These are phyloP conservation scores for Penicillium verhagenii DNA, from an alignment of 495 filamentous ascomycete species.

Conservation along the genomic window DNA sequence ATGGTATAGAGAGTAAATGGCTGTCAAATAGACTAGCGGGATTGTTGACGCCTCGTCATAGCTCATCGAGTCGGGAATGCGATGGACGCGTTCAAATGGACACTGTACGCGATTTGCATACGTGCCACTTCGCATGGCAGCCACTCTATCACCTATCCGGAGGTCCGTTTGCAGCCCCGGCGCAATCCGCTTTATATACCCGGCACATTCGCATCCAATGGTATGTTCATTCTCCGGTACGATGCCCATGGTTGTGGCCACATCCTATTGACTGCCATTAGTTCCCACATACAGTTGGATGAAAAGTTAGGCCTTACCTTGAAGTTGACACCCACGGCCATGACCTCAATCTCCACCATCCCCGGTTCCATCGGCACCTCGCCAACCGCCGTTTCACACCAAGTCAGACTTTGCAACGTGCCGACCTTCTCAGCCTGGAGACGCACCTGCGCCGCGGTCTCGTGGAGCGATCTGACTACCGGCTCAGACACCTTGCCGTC, in stretches of 20 bases:
- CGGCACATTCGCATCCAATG: neutral
- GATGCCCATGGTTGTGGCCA: neutral
- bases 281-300: neutral
- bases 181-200: neutral
- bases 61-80: constrained; percentile 43
- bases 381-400: neutral
- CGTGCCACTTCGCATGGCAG: neutral
- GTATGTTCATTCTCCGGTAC: neutral
- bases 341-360: neutral
- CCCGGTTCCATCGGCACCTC: neutral
- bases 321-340: neutral
- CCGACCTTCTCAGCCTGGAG: neutral
- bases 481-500: neutral
- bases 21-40: constrained; percentile 56
- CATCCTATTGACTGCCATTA: neutral
- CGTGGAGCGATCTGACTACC: neutral
- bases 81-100: neutral
- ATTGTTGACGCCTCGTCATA: constrained; percentile 56
- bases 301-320: neutral
- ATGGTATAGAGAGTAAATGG: constrained; percentile 53
- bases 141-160: neutral
- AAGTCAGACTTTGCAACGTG: neutral
- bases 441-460: neutral
- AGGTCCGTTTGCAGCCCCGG: neutral
- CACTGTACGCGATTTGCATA: neutral